These are phyloP conservation scores for Alternaria alternata DNA, from an alignment of 2,329 filamentous ascomycete species.

Conservation along the genomic window DNA sequence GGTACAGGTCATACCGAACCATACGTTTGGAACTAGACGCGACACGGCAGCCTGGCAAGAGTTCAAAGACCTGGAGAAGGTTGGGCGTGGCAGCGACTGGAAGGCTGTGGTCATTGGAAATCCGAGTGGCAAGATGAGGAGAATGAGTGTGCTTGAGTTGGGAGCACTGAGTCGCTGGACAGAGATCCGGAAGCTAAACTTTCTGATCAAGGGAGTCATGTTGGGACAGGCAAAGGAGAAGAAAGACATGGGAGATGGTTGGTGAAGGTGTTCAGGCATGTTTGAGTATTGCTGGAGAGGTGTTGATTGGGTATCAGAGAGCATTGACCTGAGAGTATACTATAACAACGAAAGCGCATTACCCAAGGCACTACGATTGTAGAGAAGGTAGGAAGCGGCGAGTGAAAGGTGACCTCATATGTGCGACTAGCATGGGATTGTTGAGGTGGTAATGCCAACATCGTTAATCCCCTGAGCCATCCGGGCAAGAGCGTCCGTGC, in stretches of 20 bases:
- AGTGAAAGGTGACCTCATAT: neutral
- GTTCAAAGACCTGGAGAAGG: constrained; percentile 52
- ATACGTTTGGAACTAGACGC: constrained; percentile 53
- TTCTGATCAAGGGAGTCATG: constrained; percentile 39
- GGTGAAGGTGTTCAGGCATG: constrained; percentile 3
- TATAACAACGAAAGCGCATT: neutral
- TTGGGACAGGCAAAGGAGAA: constrained; percentile 26
- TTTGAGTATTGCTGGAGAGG: neutral
- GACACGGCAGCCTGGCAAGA: constrained; percentile 44
- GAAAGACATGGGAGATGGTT: constrained; percentile 10
- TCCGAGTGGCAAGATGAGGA: constrained; percentile 71
- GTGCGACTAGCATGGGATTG: neutral
- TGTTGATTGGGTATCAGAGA: neutral
- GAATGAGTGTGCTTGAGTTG: constrained; percentile 76
- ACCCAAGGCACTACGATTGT: neutral
- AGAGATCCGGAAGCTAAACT: constrained; percentile 67
- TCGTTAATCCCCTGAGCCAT: constrained; percentile 21
- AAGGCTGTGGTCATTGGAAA: constrained; percentile 75
- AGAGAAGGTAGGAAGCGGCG: neutral
- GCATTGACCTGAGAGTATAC: neutral
- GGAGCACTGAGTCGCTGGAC: constrained; percentile 74
- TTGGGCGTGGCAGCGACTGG: constrained; percentile 63
- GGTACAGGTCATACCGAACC: constrained; percentile 73
- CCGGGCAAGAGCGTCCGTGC: constrained; percentile 24
- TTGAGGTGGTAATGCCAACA: constrained; percentile 12